These are phyloP conservation scores for Backusella macrospora DNA, from an alignment of 192 early-diverging fungal genomes.

Conservation along the genomic window DNA sequence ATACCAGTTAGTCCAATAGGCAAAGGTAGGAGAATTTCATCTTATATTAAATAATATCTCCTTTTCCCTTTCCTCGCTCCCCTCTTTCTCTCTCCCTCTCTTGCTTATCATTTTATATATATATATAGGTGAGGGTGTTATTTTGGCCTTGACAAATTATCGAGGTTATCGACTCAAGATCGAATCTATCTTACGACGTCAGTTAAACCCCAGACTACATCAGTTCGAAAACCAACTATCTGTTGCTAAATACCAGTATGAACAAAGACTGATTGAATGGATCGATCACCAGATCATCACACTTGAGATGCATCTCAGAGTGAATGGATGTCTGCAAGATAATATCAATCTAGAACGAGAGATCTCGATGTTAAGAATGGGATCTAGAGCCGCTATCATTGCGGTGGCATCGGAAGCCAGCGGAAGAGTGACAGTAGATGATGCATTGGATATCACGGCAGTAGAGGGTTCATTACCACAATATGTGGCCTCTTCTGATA, in stretches of 20 bases:
- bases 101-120: too few relatives aligned
- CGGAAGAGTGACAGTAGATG: constrained; percentile 35
- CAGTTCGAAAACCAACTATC: constrained; percentile 29
- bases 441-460: constrained; percentile 30
- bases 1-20: constrained; percentile 18
- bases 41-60: too few relatives aligned
- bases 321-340: constrained; percentile 24
- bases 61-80: too few relatives aligned
- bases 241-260: constrained; percentile 24
- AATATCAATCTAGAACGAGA: constrained; percentile 29
- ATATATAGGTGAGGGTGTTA: constrained; percentile 22
- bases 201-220: constrained; percentile 33
- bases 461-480: background rate
- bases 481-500: background rate
- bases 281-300: constrained; percentile 37
- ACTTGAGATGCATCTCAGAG: constrained; percentile 19
- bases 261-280: constrained; percentile 38
- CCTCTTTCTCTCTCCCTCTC: too few relatives aligned
- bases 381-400: constrained; percentile 30
- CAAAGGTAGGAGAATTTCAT: too few relatives aligned
- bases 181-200: constrained; percentile 27
- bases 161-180: constrained; percentile 39
- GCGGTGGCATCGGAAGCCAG: constrained; percentile 25
- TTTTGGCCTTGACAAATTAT: constrained; percentile 25
- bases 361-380: constrained; percentile 35